Percentiles rank a stretch among this genome's conserved stretches.
Evolutionary conservation across 352 stramenopile genomes (phyloP).

Genomic region (Globisporangium alternatum): DNA sequence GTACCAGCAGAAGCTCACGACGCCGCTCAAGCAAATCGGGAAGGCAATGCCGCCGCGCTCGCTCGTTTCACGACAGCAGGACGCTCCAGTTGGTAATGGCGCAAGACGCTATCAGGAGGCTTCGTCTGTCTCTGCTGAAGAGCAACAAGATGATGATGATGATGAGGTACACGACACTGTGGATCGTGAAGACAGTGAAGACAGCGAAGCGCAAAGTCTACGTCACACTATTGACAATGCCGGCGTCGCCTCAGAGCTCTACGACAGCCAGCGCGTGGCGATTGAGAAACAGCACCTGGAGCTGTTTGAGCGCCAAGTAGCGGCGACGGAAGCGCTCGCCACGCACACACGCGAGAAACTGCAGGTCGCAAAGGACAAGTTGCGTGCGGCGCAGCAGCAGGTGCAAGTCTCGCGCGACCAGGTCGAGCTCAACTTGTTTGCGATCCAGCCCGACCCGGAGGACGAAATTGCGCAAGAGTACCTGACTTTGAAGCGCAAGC

Average conservation of each 20-base stretch:
- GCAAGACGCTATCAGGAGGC: background rate
- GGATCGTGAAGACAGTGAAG: background rate
- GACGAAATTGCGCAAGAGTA: background rate
- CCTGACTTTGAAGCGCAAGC: slow-evolving; percentile 1
- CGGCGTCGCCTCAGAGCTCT: background rate
- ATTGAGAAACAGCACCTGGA: slow-evolving; percentile 2
- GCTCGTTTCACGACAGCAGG: background rate
- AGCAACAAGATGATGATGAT: background rate
- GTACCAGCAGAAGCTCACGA: background rate
- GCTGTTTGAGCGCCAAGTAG: slow-evolving; percentile 2
- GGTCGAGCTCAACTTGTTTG: slow-evolving; percentile 6
- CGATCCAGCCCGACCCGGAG: background rate
- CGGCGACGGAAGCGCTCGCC: slow-evolving; percentile 1
- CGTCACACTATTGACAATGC: background rate
- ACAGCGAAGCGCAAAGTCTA: background rate
- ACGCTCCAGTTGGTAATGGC: background rate
- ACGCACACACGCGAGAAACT: background rate
- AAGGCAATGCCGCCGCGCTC: background rate
- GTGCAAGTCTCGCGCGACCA: background rate
- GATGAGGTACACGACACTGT: background rate
- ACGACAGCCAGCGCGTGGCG: background rate
- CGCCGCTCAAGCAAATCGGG: slow-evolving; percentile 7
- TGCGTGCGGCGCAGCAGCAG: slow-evolving; percentile 1
- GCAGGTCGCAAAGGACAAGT: background rate
- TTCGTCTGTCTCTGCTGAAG: background rate